These are phyloP conservation scores for Sugiyamaella mastotermitis DNA, from an alignment of 805 yeast species.

Conservation along the genomic window DNA sequence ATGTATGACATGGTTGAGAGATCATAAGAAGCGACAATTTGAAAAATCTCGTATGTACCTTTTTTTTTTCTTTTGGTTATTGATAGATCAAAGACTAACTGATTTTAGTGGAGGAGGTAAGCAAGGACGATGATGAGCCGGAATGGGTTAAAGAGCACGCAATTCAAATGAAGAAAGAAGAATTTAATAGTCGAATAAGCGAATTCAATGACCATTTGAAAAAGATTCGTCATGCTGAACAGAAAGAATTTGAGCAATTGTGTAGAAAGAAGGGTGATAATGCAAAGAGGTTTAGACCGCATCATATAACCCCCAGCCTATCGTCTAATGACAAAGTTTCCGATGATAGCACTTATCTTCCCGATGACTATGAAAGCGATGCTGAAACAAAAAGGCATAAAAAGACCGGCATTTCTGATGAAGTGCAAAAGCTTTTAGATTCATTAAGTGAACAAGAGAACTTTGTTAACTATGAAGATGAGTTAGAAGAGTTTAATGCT, in stretches of 20 bases:
- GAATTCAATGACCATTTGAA: slow-evolving; percentile 22
- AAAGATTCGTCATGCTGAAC: slow-evolving; percentile 13
- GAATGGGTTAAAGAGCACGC: slow-evolving; percentile 55
- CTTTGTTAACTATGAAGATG: slow-evolving; percentile 13
- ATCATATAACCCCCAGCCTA: not conserved
- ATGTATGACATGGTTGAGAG: slow-evolving; percentile 74
- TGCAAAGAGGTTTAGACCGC: not conserved
- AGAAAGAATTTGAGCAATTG: slow-evolving; percentile 7
- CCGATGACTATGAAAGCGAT: slow-evolving; percentile 32
- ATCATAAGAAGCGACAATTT: slow-evolving; percentile 34
- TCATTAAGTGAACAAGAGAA: slow-evolving; percentile 28
- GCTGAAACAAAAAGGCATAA: slow-evolving; percentile 9
- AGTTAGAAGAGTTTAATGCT: slow-evolving; percentile 24
- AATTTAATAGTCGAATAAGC: slow-evolving; percentile 16
- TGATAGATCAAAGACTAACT: slow-evolving; percentile 3
- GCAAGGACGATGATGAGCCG: slow-evolving; percentile 53
- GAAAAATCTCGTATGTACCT: slow-evolving; percentile 9
- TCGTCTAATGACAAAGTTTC: not conserved
- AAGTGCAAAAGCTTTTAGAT: slow-evolving; percentile 43
- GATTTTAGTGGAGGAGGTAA: too few relatives aligned
- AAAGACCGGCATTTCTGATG: slow-evolving; percentile 32
- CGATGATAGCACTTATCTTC: slow-evolving; percentile 6
- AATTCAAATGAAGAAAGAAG: slow-evolving; percentile 20
- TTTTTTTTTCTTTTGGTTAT: slow-evolving; percentile 4
- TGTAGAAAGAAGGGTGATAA: not conserved